phyloP scores from a whole-genome alignment of 1,139 yeast species.

The Debaryomyces coudertii region DNA sequence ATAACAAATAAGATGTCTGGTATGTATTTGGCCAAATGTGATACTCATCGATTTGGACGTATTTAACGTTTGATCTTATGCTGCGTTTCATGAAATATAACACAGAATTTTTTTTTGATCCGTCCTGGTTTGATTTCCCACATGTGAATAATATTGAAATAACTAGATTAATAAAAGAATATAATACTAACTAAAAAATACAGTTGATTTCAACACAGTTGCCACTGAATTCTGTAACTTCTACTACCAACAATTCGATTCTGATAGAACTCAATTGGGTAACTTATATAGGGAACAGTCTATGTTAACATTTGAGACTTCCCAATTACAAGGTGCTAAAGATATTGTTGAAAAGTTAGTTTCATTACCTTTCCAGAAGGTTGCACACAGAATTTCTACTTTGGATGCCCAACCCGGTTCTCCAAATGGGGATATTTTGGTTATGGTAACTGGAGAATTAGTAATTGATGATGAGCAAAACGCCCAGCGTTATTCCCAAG shows the following conservation, averaged over 20 bases:
- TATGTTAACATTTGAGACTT: slow-evolving; percentile 94
- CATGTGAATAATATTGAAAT: background rate
- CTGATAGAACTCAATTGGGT: slow-evolving; percentile 90
- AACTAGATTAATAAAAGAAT: background rate
- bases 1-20: slow-evolving; percentile 17
- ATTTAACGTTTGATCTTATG: background rate
- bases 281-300: slow-evolving; percentile 95
- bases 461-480: slow-evolving; percentile 91
- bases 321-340: slow-evolving; percentile 93
- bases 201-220: slow-evolving; percentile 72
- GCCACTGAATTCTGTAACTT: slow-evolving; percentile 86
- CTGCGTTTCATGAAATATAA: background rate
- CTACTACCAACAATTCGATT: slow-evolving; percentile 93
- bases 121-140: background rate
- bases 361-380: slow-evolving; percentile 88
- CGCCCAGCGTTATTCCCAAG: slow-evolving; percentile 95
- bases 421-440: slow-evolving; percentile 90
- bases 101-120: background rate
- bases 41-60: slow-evolving; percentile 17
- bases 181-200: background rate
- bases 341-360: slow-evolving; percentile 88
- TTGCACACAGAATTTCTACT: slow-evolving; percentile 89
- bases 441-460: slow-evolving; percentile 97
- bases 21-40: slow-evolving; percentile 11
- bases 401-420: slow-evolving; percentile 98